phyloP scores from a whole-genome alignment of 1,139 yeast species.

The Spathaspora sp. region DNA sequence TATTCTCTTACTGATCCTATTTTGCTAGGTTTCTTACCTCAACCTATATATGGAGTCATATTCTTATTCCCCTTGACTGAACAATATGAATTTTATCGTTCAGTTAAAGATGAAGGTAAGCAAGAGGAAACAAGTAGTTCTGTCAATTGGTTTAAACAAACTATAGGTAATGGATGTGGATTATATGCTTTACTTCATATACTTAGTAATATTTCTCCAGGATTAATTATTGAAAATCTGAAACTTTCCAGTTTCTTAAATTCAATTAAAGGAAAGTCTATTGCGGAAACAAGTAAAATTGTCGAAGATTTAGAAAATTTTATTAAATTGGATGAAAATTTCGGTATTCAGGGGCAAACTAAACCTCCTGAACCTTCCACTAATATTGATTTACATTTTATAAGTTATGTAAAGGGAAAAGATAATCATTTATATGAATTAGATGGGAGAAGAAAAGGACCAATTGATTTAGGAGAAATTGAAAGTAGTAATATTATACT shows the following conservation, averaged over 20 bases:
- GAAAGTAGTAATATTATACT: slow-evolving; percentile 43
- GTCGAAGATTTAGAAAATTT: slow-evolving; percentile 54
- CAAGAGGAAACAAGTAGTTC: slow-evolving; percentile 16
- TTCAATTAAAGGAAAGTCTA: slow-evolving; percentile 23
- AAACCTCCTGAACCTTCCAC: slow-evolving; percentile 73
- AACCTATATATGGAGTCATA: slow-evolving; percentile 75
- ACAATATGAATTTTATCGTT: slow-evolving; percentile 54
- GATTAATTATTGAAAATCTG: slow-evolving; percentile 39
- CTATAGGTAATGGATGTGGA: slow-evolving; percentile 90
- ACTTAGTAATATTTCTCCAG: slow-evolving; percentile 59
- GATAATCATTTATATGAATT: slow-evolving; percentile 72
- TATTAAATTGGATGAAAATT: slow-evolving; percentile 52
- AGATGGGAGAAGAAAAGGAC: slow-evolving; percentile 86
- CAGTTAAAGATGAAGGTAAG: slow-evolving; percentile 28
- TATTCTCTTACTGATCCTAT: slow-evolving; percentile 82
- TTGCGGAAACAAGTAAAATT: slow-evolving; percentile 40
- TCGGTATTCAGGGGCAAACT: slow-evolving; percentile 72
- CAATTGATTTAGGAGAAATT: slow-evolving; percentile 59
- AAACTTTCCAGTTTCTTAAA: slow-evolving; percentile 26
- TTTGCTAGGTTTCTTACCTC: slow-evolving; percentile 71
- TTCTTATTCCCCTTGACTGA: slow-evolving; percentile 78
- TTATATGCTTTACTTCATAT: slow-evolving; percentile 84
- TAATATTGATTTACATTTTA: slow-evolving; percentile 72
- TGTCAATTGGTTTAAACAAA: slow-evolving; percentile 75
- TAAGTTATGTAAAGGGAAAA: slow-evolving; percentile 63